Evolutionary conservation across 768 basidiomycete species (phyloP).

Genomic region (Clathrus columnatus): DNA sequence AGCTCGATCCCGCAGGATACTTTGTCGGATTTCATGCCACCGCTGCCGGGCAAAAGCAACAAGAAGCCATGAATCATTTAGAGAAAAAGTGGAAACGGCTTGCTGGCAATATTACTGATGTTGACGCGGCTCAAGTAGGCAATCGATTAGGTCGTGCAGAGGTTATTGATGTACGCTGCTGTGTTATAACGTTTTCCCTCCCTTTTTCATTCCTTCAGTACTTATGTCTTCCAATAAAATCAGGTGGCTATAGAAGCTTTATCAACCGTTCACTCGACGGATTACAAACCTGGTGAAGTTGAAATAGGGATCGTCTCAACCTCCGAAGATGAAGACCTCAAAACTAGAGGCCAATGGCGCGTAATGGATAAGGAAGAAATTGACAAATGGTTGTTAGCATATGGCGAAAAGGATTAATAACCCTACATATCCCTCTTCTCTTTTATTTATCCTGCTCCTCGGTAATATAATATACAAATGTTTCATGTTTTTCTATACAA

Average conservation of each 20-base stretch:
- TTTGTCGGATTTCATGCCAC: slow-evolving; percentile 98
- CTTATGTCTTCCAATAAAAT: slow-evolving; percentile 6
- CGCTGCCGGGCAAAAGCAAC: slow-evolving; percentile 92
- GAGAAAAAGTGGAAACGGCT: slow-evolving; percentile 99
- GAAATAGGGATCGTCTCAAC: slow-evolving; percentile 91
- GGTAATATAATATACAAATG: neutral
- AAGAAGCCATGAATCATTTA: slow-evolving; percentile 96
- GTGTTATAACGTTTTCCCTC: neutral
- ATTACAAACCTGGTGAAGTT: slow-evolving; percentile 92
- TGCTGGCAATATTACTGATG: slow-evolving; percentile 45
- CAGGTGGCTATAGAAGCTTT: slow-evolving; percentile 93
- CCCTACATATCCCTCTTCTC: too few species aligned
- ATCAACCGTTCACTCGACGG: slow-evolving; percentile 89
- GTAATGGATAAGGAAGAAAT: slow-evolving; percentile 72
- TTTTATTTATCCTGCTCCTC: neutral
- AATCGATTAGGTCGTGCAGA: slow-evolving; percentile 62
- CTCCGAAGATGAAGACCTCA: slow-evolving; percentile 59
- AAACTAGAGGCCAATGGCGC: slow-evolving; percentile 70
- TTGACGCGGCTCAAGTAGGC: slow-evolving; percentile 64
- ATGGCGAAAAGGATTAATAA: slow-evolving; percentile 84
- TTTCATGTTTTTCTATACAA: neutral
- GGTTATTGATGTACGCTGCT: slow-evolving; percentile 74
- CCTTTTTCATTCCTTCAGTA: neutral
- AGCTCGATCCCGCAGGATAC: slow-evolving; percentile 97
- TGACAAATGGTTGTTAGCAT: slow-evolving; percentile 71